phyloP scores from a whole-genome alignment of 148 eudicot species.

The Polygonum maritimum region DNA sequence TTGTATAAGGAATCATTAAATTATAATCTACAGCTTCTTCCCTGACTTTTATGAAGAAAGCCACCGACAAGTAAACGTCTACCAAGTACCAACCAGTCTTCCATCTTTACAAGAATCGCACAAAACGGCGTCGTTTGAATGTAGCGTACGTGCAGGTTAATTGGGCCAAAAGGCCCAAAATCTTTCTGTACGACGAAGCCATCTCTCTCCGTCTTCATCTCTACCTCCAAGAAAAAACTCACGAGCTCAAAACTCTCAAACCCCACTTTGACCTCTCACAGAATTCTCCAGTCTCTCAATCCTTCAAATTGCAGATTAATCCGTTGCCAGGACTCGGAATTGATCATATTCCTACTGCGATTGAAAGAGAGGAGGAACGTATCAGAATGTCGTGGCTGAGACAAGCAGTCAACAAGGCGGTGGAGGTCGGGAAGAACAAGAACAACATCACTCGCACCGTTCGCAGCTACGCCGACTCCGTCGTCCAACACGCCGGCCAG shows the following conservation, averaged over 20 bases:
- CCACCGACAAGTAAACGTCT: too few relatives aligned
- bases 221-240: background rate
- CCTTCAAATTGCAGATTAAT: background rate
- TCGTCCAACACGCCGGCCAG: slow-evolving; percentile 87
- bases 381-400: slow-evolving; percentile 70
- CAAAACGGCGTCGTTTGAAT: background rate
- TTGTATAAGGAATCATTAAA: too few relatives aligned
- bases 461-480: slow-evolving; percentile 76
- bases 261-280: background rate
- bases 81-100: too few relatives aligned
- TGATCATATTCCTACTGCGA: background rate
- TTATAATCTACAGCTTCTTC: too few relatives aligned
- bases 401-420: slow-evolving; percentile 78
- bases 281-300: background rate
- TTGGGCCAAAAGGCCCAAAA: slow-evolving; percentile 1
- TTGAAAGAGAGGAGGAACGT: background rate
- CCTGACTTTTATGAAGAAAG: too few relatives aligned
- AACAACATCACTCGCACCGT: slow-evolving; percentile 76
- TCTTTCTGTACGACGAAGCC: background rate
- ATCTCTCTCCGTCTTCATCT: background rate
- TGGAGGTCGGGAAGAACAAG: slow-evolving; percentile 87
- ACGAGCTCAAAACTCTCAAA: background rate
- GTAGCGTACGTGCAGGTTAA: background rate
- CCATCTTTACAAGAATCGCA: too few relatives aligned
- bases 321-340: background rate